Percentiles rank a stretch among this genome's conserved stretches.
Evolutionary conservation across 2,329 filamentous ascomycete species (phyloP).

Genomic region (Beauveria rudraprayagi): DNA sequence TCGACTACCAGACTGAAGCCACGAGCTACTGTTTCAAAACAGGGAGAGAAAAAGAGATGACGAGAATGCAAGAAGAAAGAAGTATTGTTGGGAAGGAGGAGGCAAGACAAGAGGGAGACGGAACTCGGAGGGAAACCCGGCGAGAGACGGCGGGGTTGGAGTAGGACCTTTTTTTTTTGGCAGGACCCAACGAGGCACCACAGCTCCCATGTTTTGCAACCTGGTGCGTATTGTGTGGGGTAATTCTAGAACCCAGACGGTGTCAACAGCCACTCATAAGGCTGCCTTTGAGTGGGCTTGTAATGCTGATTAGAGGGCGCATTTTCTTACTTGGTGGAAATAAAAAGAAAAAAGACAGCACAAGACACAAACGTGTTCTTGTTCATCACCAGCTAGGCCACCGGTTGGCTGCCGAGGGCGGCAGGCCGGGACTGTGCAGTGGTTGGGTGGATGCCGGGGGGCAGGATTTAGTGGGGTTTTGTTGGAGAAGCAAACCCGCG

Average conservation of each 20-base stretch:
- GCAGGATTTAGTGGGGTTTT: background rate
- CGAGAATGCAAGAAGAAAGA: background rate
- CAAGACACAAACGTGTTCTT: background rate
- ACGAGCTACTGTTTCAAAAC: background rate
- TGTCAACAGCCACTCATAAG: background rate
- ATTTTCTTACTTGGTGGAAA: background rate
- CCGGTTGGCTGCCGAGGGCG: background rate
- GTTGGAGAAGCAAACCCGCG: constrained; percentile 1
- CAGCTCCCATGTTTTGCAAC: background rate
- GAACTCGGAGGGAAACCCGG: background rate
- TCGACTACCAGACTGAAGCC: background rate
- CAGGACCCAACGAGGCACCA: background rate
- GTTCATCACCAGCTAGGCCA: background rate
- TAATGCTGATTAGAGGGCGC: background rate
- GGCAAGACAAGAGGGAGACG: background rate
- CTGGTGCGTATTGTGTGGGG: background rate
- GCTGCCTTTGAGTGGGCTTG: background rate
- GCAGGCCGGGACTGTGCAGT: background rate
- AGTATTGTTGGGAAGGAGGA: background rate
- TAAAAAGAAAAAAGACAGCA: background rate
- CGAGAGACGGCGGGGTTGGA: background rate
- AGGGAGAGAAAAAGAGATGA: no score
- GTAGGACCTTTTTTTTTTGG: background rate
- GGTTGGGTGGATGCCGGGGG: background rate
- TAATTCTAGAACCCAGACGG: background rate